phyloP scores from a whole-genome alignment of 371 early-diverging fungal genomes.

The Coemansia sp. region DNA sequence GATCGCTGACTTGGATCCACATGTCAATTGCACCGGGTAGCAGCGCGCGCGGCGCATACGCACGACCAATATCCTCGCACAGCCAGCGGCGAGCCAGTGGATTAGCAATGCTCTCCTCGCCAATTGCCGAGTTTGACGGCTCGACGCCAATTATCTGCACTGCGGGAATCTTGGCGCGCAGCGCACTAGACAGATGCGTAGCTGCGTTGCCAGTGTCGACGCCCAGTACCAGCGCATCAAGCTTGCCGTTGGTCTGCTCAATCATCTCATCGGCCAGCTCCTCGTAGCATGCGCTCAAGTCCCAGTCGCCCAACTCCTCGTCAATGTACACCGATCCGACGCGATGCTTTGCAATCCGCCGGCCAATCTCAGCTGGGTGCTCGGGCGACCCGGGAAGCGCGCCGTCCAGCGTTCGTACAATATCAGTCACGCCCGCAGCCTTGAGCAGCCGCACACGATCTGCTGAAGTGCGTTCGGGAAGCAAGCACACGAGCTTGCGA shows the following conservation, averaged over 20 bases:
- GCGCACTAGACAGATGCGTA: conserved; percentile 60
- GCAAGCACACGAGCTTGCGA: conserved; percentile 25
- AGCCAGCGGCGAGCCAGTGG: conserved; percentile 61
- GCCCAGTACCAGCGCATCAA: conserved; percentile 70
- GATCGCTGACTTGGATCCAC: conserved; percentile 72
- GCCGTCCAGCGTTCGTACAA: conserved; percentile 73
- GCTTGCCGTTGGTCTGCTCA: conserved; percentile 56
- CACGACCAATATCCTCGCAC: conserved; percentile 75
- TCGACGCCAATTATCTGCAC: conserved; percentile 70
- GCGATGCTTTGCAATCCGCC: conserved; percentile 59
- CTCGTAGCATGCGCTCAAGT: conserved; percentile 30
- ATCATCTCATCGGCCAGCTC: conserved; percentile 69
- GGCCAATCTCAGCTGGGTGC: conserved; percentile 66
- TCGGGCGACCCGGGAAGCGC: conserved; percentile 73
- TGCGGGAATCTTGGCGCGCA: conserved; percentile 59
- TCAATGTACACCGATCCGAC: conserved; percentile 65
- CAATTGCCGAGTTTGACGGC: conserved; percentile 63
- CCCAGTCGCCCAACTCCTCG: conserved; percentile 55
- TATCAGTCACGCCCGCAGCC: conserved; percentile 68
- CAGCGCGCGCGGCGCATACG: conserved; percentile 62
- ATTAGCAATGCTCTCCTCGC: conserved; percentile 26
- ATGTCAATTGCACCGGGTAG: conserved; percentile 60
- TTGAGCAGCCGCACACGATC: conserved; percentile 75
- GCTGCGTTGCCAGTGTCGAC: conserved; percentile 71
- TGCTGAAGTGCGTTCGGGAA: conserved; percentile 69